Conservation (phyloP, 495 filamentous ascomycete species). For the Hypoxylon cercidicola region DNA sequence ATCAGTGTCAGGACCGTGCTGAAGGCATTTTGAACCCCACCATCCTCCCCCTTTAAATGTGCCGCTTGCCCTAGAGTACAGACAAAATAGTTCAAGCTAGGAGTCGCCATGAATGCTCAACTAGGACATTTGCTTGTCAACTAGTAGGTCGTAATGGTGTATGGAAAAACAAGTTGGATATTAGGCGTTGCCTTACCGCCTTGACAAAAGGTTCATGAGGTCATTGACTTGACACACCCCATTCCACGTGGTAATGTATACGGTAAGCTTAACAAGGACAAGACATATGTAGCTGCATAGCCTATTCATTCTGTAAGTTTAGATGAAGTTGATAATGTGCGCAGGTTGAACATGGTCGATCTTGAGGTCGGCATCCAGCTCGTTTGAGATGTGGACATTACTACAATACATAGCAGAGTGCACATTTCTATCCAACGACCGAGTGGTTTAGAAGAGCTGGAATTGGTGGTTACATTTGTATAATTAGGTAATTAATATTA, state of each 20-base stretch:
- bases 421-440: too few species aligned
- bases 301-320: background rate
- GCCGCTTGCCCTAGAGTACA: conserved; percentile 63
- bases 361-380: too few species aligned
- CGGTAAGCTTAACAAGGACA: too few species aligned
- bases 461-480: too few species aligned
- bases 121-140: background rate
- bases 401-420: too few species aligned
- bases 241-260: background rate
- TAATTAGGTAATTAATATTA: too few species aligned
- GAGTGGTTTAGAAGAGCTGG: too few species aligned
- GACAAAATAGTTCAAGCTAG: conserved; percentile 57
- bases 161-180: background rate
- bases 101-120: conserved; percentile 4
- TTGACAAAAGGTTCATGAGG: conserved; percentile 22
- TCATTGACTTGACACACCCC: conserved; percentile 9
- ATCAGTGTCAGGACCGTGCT: conserved; percentile 59
- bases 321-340: too few species aligned
- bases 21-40: conserved; percentile 39
- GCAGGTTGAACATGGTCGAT: too few species aligned
- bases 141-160: background rate
- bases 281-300: background rate
- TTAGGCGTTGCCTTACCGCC: background rate
- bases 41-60: conserved; percentile 39
- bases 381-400: too few species aligned